phyloP scores from a whole-genome alignment of 208 protist species.

The Acanthamoeba lugdunensis region DNA sequence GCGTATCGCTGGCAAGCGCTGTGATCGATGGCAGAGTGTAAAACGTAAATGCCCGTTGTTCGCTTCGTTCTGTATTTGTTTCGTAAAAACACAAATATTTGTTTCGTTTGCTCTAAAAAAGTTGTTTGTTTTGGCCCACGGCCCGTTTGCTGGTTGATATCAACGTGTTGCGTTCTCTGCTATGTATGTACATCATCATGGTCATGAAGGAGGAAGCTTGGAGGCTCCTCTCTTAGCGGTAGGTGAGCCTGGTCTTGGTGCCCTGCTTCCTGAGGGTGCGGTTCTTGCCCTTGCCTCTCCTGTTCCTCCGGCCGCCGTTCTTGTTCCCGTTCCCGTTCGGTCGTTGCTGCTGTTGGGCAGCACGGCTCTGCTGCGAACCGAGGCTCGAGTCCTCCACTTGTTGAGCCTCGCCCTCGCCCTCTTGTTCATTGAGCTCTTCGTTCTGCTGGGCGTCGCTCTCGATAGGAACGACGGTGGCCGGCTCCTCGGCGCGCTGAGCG shows the following conservation, averaged over 20 bases:
- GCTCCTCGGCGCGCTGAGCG: background rate
- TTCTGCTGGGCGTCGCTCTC: background rate
- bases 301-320: background rate
- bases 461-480: background rate
- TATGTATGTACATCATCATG: background rate
- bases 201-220: background rate
- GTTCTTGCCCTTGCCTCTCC: constrained; percentile 29
- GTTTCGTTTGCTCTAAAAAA: background rate
- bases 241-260: constrained; percentile 1
- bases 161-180: background rate
- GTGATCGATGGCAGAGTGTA: background rate
- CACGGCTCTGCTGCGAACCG: background rate
- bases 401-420: background rate
- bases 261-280: constrained; percentile 34
- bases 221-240: background rate
- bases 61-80: background rate
- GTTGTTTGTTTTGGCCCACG: background rate
- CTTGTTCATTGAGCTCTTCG: background rate
- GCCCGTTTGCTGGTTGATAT: background rate
- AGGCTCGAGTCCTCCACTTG: background rate
- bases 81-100: background rate
- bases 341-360: background rate
- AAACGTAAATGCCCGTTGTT: background rate
- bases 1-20: background rate
- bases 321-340: background rate